Evolutionary conservation across 306 rosid species (phyloP).

Genomic region (Quillaja saponaria): DNA sequence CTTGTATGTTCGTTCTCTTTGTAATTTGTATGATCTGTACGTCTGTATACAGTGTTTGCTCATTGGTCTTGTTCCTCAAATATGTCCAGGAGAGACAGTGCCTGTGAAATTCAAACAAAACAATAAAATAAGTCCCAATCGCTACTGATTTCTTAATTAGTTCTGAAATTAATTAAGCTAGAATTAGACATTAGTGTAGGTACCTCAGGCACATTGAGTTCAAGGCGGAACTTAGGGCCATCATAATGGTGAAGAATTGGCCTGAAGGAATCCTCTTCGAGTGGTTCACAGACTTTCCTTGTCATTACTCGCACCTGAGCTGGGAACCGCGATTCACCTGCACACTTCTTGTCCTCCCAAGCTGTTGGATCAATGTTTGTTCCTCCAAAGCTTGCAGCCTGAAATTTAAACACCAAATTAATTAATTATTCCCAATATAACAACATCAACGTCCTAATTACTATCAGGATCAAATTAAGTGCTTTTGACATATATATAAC

Average conservation of each 20-base stretch:
- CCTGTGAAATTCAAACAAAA: constrained; percentile 47
- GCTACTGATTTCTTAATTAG: no score
- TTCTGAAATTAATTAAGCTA: neutral
- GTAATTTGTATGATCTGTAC: constrained; percentile 17
- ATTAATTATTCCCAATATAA: no score
- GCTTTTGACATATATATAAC: no score
- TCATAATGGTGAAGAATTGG: constrained; percentile 95
- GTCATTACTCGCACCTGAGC: constrained; percentile 91
- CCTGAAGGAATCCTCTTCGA: constrained; percentile 93
- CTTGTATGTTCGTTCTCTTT: constrained; percentile 24
- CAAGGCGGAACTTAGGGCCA: constrained; percentile 94
- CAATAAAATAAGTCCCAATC: no score
- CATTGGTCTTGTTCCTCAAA: constrained; percentile 63
- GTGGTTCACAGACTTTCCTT: constrained; percentile 76
- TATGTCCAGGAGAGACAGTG: constrained; percentile 80
- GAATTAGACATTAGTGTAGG: neutral
- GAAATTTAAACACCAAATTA: neutral
- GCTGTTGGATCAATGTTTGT: constrained; percentile 89
- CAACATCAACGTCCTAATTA: no score
- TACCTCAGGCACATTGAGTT: constrained; percentile 80
- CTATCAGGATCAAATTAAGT: no score
- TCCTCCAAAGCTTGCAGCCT: constrained; percentile 98
- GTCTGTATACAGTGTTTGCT: constrained; percentile 30
- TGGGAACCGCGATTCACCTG: constrained; percentile 93
- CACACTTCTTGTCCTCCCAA: constrained; percentile 92